These are phyloP conservation scores for Neofusicoccum parvum DNA, from an alignment of 2,329 filamentous ascomycete species.

Conservation along the genomic window DNA sequence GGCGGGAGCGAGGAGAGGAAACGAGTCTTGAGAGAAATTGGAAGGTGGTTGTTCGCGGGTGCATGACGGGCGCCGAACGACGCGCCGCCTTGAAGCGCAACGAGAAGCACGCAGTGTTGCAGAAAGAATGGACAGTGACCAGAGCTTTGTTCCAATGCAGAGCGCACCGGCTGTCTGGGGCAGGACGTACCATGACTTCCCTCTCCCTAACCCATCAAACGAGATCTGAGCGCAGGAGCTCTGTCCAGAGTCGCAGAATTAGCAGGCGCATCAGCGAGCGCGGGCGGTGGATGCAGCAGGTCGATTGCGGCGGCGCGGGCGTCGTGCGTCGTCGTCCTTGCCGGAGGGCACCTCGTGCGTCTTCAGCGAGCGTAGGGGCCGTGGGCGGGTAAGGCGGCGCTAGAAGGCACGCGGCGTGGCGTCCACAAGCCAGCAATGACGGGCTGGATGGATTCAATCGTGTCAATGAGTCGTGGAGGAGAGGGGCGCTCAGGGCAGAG, in stretches of 20 bases:
- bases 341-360: not conserved
- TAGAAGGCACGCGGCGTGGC: slow-evolving; percentile 1
- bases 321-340: not conserved
- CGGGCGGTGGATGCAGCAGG: not conserved
- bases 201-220: slow-evolving; percentile 7
- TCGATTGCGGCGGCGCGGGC: not conserved
- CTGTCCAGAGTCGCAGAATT: not conserved
- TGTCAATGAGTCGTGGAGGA: slow-evolving; percentile 3
- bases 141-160: not conserved
- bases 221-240: not conserved
- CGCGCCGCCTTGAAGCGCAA: not conserved
- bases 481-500: slow-evolving; percentile 6
- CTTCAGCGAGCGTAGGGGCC: not conserved
- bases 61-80: not conserved
- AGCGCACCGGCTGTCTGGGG: not conserved
- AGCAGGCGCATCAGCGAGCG: slow-evolving; percentile 8
- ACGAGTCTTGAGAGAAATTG: not conserved
- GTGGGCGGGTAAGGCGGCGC: not conserved
- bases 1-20: not conserved
- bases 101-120: not conserved
- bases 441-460: not conserved
- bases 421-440: not conserved
- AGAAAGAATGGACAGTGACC: not conserved
- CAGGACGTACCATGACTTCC: slow-evolving; percentile 4
- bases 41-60: slow-evolving; percentile 4